Evolutionary conservation across 176 grass and related monocot species (phyloP), one percentile per base, ranked within the genome.

Genomic region (Carex pumila): DNA sequence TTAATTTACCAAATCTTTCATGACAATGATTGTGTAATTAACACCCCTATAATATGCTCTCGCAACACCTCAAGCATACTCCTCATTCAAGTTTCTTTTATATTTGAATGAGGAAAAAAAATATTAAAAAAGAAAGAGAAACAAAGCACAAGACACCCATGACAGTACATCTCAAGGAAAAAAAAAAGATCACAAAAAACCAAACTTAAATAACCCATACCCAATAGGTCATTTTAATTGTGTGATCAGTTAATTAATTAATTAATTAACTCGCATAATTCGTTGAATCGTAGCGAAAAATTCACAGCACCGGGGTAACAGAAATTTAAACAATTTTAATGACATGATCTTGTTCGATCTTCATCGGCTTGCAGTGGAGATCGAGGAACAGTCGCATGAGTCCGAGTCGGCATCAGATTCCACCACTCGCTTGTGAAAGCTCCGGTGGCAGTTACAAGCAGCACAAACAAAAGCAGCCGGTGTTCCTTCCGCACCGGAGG

Each of bases 371-470:
- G 75, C 75, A 13, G 74, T 69, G 14, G 85, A 70, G 71, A 86
- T 55, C 0, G 85, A 86, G 21, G 85, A 86, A 29, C 85, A 86
- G 61, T 86, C 85, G 4, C 85, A 86, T 4, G 80, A 50, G 9
- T 83, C 80, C 0, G 80, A 50, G 6, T 83, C 80, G 1, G n/a
- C 15, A 13, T 83, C 80, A 0, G 80, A 62, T 22, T 83, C 78
- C 6, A 86, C 79, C 13, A 88, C 85, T 61, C 86, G 81, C 81
- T 76, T 88, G 85, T 94, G 92, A 82, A 94, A 94, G 85, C 88
- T 94, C 61, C 92, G 89, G 87, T 94, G 92, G 81, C 92, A 94
- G 12, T 88, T 88, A 71, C 92, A 94, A 11, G 89, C 89, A 10
- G 89, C 88, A 87, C 92, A 94, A 61, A 87, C 84, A 49, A 88